A percentile compares a stretch with the other conserved stretches of the same genome.
Conservation (phyloP, 2,329 filamentous ascomycete genomes). For the Cladobotryum mycophilum region DNA sequence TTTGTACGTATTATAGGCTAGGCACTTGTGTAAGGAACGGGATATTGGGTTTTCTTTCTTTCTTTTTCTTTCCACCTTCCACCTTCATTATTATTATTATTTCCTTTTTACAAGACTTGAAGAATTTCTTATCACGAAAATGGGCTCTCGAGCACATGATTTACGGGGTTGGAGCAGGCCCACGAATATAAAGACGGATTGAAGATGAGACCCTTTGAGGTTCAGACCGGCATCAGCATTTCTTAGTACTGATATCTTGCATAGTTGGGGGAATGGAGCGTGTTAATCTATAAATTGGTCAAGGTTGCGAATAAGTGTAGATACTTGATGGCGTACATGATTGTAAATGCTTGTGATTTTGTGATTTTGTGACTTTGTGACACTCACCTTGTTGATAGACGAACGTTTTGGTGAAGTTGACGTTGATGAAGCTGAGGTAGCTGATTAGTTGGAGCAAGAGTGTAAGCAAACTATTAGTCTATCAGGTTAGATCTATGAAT, state of each 20-base stretch:
- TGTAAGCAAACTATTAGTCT: no score
- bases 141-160: background rate
- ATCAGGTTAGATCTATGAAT: no score
- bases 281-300: background rate
- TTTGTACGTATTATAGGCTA: conserved; percentile 24
- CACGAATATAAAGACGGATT: background rate
- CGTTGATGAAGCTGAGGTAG: no score
- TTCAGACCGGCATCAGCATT: background rate
- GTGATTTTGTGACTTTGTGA: no score
- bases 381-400: no score
- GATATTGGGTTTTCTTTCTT: background rate
- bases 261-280: conserved; percentile 12
- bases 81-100: background rate
- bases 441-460: no score
- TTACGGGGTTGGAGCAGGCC: background rate
- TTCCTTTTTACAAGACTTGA: background rate
- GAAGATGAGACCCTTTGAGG: no score
- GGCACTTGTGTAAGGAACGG: conserved; percentile 5
- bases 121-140: background rate
- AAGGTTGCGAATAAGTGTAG: background rate
- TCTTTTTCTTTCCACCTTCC: background rate
- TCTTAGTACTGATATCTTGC: conserved; percentile 9
- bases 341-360: background rate
- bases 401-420: no score
- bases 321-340: background rate